These are phyloP conservation scores for Globisporangium lucens DNA, from an alignment of 352 stramenopile species.

Conservation along the genomic window DNA sequence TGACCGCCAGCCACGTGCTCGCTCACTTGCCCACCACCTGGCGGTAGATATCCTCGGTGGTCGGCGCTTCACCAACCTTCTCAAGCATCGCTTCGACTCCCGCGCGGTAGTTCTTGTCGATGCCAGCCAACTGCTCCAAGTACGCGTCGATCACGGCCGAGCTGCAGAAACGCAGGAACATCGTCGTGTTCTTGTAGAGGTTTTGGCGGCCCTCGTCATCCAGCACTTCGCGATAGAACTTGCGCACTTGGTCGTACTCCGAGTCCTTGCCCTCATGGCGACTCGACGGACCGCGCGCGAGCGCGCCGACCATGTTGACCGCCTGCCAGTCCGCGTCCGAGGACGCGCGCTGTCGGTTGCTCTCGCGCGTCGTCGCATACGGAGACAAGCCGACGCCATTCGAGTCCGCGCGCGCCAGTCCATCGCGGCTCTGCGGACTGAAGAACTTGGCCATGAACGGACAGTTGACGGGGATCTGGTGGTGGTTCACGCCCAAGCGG, in stretches of 20 bases:
- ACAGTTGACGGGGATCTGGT: conserved; percentile 86
- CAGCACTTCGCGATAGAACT: conserved; percentile 1
- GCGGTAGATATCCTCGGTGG: conserved; percentile 21
- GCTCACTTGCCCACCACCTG: conserved; percentile 14
- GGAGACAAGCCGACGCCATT: conserved; percentile 23
- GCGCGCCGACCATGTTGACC: conserved; percentile 18
- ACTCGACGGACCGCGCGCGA: conserved; percentile 24
- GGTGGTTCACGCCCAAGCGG: conserved; percentile 85
- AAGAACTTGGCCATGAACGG: conserved; percentile 44
- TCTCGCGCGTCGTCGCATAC: background rate
- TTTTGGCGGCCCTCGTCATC: background rate
- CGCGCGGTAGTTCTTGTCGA: conserved; percentile 22
- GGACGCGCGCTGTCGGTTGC: conserved; percentile 20
- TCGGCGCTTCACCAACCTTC: conserved; percentile 16
- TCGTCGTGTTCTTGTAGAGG: conserved; percentile 25
- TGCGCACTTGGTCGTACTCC: background rate
- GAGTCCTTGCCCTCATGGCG: conserved; percentile 3
- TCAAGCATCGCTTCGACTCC: conserved; percentile 18
- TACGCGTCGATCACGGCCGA: conserved; percentile 19
- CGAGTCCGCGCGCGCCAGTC: conserved; percentile 21
- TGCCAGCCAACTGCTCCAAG: conserved; percentile 24
- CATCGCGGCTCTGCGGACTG: conserved; percentile 13
- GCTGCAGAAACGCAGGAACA: conserved; percentile 26
- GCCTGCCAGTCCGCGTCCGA: conserved; percentile 21
- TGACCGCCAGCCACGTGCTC: background rate